Conservation (phyloP, 2,329 filamentous ascomycete species). For the Cladosporium sp. region DNA sequence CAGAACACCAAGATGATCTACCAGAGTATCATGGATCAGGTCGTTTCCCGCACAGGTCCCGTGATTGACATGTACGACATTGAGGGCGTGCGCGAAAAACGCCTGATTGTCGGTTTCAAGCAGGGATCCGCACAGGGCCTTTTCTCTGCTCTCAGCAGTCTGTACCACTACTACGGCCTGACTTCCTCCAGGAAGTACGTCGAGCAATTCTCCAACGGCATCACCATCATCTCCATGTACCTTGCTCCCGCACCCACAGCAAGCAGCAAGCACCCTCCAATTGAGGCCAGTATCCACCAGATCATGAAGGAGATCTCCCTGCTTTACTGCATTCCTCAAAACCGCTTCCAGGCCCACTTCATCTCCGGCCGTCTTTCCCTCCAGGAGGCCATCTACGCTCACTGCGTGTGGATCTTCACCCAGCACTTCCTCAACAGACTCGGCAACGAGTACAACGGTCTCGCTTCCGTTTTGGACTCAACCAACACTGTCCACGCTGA, state of each 20-base stretch:
- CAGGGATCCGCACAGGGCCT: conserved; percentile 86
- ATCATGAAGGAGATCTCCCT: conserved; percentile 98
- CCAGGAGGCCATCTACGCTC: conserved; percentile 94
- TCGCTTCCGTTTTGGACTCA: conserved; percentile 72
- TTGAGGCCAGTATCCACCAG: conserved; percentile 93
- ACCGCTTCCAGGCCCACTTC: conserved; percentile 90
- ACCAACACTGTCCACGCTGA: conserved; percentile 82
- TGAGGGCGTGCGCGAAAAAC: conserved; percentile 84
- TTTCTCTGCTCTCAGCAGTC: conserved; percentile 89
- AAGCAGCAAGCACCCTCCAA: conserved; percentile 61
- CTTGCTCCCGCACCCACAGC: conserved; percentile 65
- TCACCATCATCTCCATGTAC: conserved; percentile 95
- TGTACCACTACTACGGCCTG: conserved; percentile 98
- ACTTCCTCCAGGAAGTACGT: conserved; percentile 97
- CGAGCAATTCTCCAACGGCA: conserved; percentile 96
- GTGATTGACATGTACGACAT: conserved; percentile 99
- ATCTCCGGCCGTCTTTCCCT: conserved; percentile 79
- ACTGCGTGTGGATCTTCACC: conserved; percentile 96
- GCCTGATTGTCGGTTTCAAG: conserved; percentile 90
- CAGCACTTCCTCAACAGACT: conserved; percentile 97
- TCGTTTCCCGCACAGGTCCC: conserved; percentile 78
- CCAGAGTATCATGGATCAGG: conserved; percentile 83
- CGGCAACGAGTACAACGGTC: conserved; percentile 83
- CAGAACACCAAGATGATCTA: conserved; percentile 94
- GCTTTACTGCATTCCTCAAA: conserved; percentile 95